Evolutionary conservation across 208 protist genomes (phyloP).

Genomic region (Acanthamoeba castellanii): DNA sequence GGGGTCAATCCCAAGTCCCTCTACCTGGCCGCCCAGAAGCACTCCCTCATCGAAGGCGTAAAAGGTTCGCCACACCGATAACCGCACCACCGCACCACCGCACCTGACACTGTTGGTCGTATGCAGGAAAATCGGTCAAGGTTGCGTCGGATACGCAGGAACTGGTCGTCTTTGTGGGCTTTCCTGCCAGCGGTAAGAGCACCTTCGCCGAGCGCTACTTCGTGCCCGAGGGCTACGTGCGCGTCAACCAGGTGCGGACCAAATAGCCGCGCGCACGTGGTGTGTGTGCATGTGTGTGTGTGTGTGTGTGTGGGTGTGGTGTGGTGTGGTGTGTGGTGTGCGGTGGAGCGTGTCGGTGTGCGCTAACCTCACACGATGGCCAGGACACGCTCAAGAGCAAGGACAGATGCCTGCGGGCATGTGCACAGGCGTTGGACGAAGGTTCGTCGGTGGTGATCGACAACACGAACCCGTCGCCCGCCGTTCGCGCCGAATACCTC

Average conservation of each 20-base stretch:
- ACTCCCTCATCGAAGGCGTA: neutral
- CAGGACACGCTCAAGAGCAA: slow-evolving; percentile 91
- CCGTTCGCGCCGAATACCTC: slow-evolving; percentile 88
- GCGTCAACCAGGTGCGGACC: slow-evolving; percentile 82
- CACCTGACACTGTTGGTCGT: neutral
- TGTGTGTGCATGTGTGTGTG: neutral
- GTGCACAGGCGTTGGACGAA: slow-evolving; percentile 81
- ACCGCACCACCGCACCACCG: no score
- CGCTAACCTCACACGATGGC: neutral
- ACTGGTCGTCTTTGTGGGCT: slow-evolving; percentile 93
- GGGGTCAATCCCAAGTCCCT: neutral
- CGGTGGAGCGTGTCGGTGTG: neutral
- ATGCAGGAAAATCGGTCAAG: neutral
- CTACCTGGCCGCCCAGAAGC: neutral
- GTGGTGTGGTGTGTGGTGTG: no score
- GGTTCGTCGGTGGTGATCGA: slow-evolving; percentile 93
- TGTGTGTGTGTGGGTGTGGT: neutral
- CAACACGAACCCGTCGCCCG: slow-evolving; percentile 92
- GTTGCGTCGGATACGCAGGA: slow-evolving; percentile 84
- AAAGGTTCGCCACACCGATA: neutral
- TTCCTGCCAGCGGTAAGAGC: slow-evolving; percentile 93
- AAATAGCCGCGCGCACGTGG: neutral
- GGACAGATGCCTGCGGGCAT: slow-evolving; percentile 88
- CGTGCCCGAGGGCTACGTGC: slow-evolving; percentile 90
- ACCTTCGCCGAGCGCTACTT: slow-evolving; percentile 93